Percentiles rank a stretch among this genome's conserved stretches.
Conservation (phyloP, 2,329 filamentous ascomycete species). For the Colletotrichum sp. region DNA sequence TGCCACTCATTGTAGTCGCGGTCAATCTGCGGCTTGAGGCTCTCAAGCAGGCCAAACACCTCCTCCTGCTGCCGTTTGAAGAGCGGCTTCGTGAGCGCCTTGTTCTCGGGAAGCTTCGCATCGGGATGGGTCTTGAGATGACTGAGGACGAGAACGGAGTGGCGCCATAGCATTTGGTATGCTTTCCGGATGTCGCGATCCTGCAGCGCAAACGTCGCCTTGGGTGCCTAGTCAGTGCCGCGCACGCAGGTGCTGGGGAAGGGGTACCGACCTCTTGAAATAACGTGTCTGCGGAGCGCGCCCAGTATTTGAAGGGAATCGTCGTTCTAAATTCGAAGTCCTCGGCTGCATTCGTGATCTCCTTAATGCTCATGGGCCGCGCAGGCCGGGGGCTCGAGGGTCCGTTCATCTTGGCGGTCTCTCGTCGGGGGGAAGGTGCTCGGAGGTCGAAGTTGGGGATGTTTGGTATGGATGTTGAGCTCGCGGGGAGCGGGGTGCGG, state of each 20-base stretch:
- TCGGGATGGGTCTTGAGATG: slow-evolving; percentile 79
- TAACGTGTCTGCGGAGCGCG: slow-evolving; percentile 79
- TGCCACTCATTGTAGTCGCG: slow-evolving; percentile 73
- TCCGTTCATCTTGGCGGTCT: slow-evolving; percentile 28
- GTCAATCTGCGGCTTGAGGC: slow-evolving; percentile 79
- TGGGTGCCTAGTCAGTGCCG: neutral
- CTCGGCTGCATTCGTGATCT: slow-evolving; percentile 77
- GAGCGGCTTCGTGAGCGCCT: slow-evolving; percentile 62
- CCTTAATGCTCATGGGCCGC: slow-evolving; percentile 74
- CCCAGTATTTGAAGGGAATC: slow-evolving; percentile 81
- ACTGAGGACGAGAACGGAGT: slow-evolving; percentile 82
- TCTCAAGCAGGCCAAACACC: slow-evolving; percentile 75
- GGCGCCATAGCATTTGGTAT: slow-evolving; percentile 89
- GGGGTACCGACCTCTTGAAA: slow-evolving; percentile 71
- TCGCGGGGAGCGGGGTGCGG: neutral
- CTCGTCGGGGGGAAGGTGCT: neutral
- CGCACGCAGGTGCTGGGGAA: neutral
- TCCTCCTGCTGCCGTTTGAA: slow-evolving; percentile 51
- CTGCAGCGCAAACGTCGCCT: slow-evolving; percentile 85
- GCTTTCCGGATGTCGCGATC: slow-evolving; percentile 89
- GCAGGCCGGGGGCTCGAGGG: slow-evolving; percentile 36
- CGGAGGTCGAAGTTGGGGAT: neutral
- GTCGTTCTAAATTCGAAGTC: slow-evolving; percentile 81
- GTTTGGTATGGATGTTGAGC: neutral
- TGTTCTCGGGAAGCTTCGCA: slow-evolving; percentile 68